Conservation (phyloP, 768 basidiomycete genomes). For the Tylopilus intermedius region DNA sequence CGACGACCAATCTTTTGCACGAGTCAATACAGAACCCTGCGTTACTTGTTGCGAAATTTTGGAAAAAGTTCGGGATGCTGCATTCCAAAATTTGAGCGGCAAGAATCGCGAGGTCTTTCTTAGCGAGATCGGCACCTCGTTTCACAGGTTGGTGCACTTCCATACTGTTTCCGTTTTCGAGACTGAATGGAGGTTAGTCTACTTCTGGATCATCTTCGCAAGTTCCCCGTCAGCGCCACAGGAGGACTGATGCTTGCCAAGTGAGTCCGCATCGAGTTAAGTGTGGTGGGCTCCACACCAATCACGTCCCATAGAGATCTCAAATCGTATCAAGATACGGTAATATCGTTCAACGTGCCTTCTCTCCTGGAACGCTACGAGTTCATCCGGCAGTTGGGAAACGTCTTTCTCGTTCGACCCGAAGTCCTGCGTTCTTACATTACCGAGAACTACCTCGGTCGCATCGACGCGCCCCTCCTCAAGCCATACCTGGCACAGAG, state of each 20-base stretch:
- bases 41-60: slow-evolving; percentile 78
- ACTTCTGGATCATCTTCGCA: slow-evolving; percentile 89
- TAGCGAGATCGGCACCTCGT: slow-evolving; percentile 89
- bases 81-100: slow-evolving; percentile 74
- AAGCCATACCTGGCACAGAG: slow-evolving; percentile 88
- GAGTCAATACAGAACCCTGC: slow-evolving; percentile 94
- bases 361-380: slow-evolving; percentile 92
- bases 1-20: slow-evolving; percentile 90
- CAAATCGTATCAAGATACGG: slow-evolving; percentile 90
- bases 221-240: slow-evolving; percentile 94
- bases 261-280: slow-evolving; percentile 43
- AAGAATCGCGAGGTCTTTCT: slow-evolving; percentile 92
- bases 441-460: slow-evolving; percentile 86
- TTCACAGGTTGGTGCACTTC: slow-evolving; percentile 63
- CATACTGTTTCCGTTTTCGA: background rate
- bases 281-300: background rate
- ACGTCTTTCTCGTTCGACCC: slow-evolving; percentile 93
- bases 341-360: slow-evolving; percentile 77
- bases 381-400: slow-evolving; percentile 95
- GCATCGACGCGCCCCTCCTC: slow-evolving; percentile 81
- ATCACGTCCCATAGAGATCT: slow-evolving; percentile 62
- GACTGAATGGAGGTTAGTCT: slow-evolving; percentile 45
- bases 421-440: slow-evolving; percentile 95
- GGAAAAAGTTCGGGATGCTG: slow-evolving; percentile 74
- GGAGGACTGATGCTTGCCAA: slow-evolving; percentile 98